Conservation (phyloP, 441 rosid genomes). For the Macaranga tanarius region DNA sequence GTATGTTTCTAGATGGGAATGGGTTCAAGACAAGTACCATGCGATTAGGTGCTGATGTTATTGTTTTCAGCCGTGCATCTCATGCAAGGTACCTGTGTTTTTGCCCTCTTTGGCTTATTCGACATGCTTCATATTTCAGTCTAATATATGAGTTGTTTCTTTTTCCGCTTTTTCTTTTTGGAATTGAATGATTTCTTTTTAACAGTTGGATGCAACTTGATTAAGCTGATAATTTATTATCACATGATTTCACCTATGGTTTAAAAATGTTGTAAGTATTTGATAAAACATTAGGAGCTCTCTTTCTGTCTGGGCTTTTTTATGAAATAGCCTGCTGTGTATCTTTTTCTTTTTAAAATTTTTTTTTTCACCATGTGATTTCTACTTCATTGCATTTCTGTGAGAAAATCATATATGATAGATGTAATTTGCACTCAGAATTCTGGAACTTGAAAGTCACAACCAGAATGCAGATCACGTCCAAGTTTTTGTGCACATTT, state of each 20-base stretch:
- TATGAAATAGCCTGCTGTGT: neutral
- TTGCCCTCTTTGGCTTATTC: slow-evolving; percentile 12
- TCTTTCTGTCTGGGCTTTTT: neutral
- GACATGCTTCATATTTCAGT: slow-evolving; percentile 7
- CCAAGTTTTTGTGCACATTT: neutral
- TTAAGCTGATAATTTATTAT: neutral
- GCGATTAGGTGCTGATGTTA: slow-evolving; percentile 93
- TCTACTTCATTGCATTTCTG: neutral
- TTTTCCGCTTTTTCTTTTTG: neutral
- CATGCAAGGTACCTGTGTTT: slow-evolving; percentile 49
- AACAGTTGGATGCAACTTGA: neutral
- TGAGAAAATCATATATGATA: neutral
- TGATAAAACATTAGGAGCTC: neutral
- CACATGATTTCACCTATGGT: neutral
- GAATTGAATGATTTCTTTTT: neutral
- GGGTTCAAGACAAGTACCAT: slow-evolving; percentile 99
- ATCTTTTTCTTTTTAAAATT: neutral
- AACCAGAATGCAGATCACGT: neutral
- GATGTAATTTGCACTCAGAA: neutral
- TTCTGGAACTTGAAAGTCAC: neutral
- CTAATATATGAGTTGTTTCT: neutral
- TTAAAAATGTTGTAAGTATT: neutral
- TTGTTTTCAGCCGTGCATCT: slow-evolving; percentile 71
- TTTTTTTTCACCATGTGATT: neutral
- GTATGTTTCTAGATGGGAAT: slow-evolving; percentile 75